Conservation (phyloP, 1,284 basidiomycete genomes). For the Boletus subluridellus region DNA sequence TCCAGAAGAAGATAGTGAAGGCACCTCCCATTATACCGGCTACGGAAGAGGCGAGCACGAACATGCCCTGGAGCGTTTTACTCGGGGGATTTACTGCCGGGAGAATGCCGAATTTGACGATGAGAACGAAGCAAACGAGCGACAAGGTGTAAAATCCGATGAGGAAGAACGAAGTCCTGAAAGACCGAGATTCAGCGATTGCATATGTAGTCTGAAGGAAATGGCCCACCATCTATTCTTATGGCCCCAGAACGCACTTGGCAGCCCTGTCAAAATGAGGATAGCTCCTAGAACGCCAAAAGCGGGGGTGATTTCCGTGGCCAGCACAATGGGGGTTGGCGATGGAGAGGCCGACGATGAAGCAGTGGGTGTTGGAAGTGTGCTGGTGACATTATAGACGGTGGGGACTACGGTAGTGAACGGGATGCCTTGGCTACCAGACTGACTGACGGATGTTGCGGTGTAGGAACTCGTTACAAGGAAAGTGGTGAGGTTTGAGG, state of each 20-base stretch:
- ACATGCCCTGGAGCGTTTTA: conserved; percentile 79
- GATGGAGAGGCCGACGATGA: conserved; percentile 48
- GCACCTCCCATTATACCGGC: conserved; percentile 82
- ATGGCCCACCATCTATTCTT: conserved; percentile 80
- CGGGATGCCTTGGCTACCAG: conserved; percentile 46
- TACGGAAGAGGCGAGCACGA: conserved; percentile 78
- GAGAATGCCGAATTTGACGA: conserved; percentile 85
- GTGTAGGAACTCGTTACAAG: conserved; percentile 49
- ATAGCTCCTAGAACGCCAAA: conserved; percentile 88
- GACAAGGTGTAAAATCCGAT: conserved; percentile 87
- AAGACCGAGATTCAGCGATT: conserved; percentile 14
- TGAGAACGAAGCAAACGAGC: conserved; percentile 82
- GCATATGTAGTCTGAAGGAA: conserved; percentile 12
- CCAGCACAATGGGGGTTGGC: conserved; percentile 56
- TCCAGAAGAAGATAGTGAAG: conserved; percentile 87
- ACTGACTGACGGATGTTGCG: conserved; percentile 46
- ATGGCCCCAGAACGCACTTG: conserved; percentile 87
- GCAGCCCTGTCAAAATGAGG: conserved; percentile 85
- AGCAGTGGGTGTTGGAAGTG: conserved; percentile 39
- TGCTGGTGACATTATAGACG: conserved; percentile 57
- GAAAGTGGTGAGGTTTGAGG: conserved; percentile 43
- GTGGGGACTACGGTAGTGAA: conserved; percentile 54
- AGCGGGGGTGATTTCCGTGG: conserved; percentile 79
- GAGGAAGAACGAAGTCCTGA: conserved; percentile 89
- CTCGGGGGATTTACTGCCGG: conserved; percentile 78